Evolutionary conservation across 2,329 filamentous ascomycete species (phyloP).

Genomic region (Graphiopsis chlorocephala): DNA sequence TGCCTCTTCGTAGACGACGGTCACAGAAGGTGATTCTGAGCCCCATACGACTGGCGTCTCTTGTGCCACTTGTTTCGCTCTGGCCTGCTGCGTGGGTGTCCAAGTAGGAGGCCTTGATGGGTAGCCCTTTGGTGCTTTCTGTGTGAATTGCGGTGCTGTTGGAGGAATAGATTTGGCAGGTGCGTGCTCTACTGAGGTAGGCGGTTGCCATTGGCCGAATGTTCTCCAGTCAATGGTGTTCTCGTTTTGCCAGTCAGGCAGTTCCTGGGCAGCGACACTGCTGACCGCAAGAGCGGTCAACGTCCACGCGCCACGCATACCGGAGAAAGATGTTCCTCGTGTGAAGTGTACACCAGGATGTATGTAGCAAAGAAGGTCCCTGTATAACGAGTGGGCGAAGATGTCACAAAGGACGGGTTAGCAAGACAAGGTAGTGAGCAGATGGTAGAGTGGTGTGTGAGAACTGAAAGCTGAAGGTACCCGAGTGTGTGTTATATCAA

Average conservation of each 20-base stretch:
- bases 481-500: slow-evolving; percentile 11
- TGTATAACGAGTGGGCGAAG: slow-evolving; percentile 10
- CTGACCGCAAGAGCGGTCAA: slow-evolving; percentile 14
- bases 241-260: slow-evolving; percentile 11
- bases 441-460: slow-evolving; percentile 9
- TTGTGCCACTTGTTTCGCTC: slow-evolving; percentile 11
- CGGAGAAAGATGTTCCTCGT: slow-evolving; percentile 1
- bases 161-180: background rate
- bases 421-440: slow-evolving; percentile 1
- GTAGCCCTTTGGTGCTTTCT: slow-evolving; percentile 11
- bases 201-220: slow-evolving; percentile 13
- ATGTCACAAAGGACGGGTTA: slow-evolving; percentile 15
- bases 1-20: slow-evolving; percentile 16
- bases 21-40: slow-evolving; percentile 3
- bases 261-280: slow-evolving; percentile 13
- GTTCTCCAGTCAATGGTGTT: slow-evolving; percentile 17
- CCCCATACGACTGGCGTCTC: background rate
- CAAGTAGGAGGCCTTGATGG: slow-evolving; percentile 3
- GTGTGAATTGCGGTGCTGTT: slow-evolving; percentile 11
- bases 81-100: slow-evolving; percentile 6
- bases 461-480: slow-evolving; percentile 7
- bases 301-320: slow-evolving; percentile 14
- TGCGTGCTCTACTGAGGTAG: background rate
- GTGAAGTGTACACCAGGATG: background rate
- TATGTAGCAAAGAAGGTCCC: background rate